Conservation (phyloP, 2,329 filamentous ascomycete species). For the Talaromyces sp. region DNA sequence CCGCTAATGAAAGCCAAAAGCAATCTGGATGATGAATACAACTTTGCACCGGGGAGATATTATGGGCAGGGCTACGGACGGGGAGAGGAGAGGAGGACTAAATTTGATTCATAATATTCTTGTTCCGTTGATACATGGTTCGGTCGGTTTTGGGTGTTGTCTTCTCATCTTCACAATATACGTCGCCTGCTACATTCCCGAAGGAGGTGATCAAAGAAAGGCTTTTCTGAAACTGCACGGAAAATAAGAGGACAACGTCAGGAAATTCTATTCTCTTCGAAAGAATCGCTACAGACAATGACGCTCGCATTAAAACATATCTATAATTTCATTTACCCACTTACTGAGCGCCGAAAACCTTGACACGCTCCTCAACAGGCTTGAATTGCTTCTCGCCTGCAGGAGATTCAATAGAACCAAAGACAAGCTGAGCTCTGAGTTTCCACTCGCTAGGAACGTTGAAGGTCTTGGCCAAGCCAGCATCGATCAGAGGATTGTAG, state of each 20-base stretch:
- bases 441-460: constrained; percentile 68
- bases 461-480: constrained; percentile 67
- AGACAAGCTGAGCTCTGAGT: constrained; percentile 79
- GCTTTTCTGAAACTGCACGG: neutral
- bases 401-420: constrained; percentile 59
- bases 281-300: constrained; percentile 10
- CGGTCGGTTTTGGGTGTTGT: neutral
- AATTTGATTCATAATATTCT: too few relatives aligned
- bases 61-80: constrained; percentile 11
- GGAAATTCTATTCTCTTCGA: neutral
- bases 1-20: constrained; percentile 23
- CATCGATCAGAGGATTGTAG: constrained; percentile 84
- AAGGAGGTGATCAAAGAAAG: neutral
- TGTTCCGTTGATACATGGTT: neutral
- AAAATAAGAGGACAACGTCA: neutral
- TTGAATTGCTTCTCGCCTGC: constrained; percentile 62
- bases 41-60: constrained; percentile 18
- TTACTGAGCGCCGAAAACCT: constrained; percentile 40
- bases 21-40: constrained; percentile 21
- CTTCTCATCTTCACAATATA: neutral
- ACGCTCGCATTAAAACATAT: neutral
- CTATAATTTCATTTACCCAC: neutral
- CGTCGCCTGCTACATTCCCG: neutral
- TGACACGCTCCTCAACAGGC: constrained; percentile 64
- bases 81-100: neutral